A percentile compares a stretch with the other conserved stretches of the same genome.
phyloP scores from a whole-genome alignment of 2,329 filamentous ascomycete genomes.

The Trichoderma koningiopsis region DNA sequence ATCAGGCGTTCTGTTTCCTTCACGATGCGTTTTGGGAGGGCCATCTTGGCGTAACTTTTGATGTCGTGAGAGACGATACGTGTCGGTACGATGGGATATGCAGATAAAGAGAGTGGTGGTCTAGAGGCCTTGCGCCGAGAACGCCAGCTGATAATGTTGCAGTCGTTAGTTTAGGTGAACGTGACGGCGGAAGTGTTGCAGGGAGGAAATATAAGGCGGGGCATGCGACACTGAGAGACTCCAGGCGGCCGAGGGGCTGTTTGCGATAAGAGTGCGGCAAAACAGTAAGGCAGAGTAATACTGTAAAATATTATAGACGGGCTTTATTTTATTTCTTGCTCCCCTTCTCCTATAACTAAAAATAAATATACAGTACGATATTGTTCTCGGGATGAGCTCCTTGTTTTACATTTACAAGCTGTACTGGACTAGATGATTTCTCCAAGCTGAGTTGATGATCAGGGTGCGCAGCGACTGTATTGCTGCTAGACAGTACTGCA shows the following conservation, averaged over 20 bases:
- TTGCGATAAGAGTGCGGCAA: slow-evolving; percentile 15
- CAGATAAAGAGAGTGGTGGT: not conserved
- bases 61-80: not conserved
- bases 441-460: not conserved
- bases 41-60: slow-evolving; percentile 48
- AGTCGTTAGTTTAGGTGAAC: not conserved
- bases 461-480: not conserved
- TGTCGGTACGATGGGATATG: not conserved
- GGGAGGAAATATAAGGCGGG: slow-evolving; percentile 27
- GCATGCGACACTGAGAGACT: slow-evolving; percentile 26
- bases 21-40: slow-evolving; percentile 92
- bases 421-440: not conserved
- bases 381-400: not conserved
- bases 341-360: not conserved
- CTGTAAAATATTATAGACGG: not conserved
- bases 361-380: not conserved
- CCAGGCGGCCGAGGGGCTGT: slow-evolving; percentile 11
- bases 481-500: not conserved
- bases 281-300: not conserved
- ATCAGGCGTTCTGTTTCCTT: slow-evolving; percentile 98
- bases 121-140: not conserved
- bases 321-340: not conserved
- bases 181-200: slow-evolving; percentile 18
- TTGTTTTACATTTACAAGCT: not conserved
- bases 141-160: not conserved